phyloP scores from a whole-genome alignment of 768 basidiomycete species.

The Coprinopsis cinerea region DNA sequence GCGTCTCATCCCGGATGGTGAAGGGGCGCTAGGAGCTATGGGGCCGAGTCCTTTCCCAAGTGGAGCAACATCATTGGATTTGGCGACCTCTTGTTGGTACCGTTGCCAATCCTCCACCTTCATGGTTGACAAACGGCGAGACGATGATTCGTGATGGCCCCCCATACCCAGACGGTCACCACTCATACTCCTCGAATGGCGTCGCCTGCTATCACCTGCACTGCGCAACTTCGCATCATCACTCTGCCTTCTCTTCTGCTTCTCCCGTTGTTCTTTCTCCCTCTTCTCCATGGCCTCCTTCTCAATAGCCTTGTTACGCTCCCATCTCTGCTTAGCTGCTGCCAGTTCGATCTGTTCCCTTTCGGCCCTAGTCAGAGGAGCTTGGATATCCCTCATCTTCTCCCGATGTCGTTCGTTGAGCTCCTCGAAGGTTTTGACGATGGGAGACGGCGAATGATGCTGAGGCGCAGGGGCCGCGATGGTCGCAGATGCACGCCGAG shows the following conservation, averaged over 20 bases:
- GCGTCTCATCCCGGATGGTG: conserved; percentile 22
- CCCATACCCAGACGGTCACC: conserved; percentile 50
- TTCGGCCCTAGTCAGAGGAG: conserved; percentile 75
- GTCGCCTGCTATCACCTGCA: conserved; percentile 26
- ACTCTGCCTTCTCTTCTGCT: conserved; percentile 39
- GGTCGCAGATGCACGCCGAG: conserved; percentile 31
- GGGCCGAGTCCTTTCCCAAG: conserved; percentile 1
- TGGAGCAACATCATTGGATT: conserved; percentile 6
- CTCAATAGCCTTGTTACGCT: conserved; percentile 67
- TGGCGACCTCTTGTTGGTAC: conserved; percentile 49
- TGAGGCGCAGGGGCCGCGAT: conserved; percentile 45
- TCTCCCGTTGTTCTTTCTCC: conserved; percentile 65
- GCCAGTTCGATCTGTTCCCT: conserved; percentile 70
- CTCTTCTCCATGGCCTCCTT: conserved; percentile 66
- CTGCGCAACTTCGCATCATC: conserved; percentile 33
- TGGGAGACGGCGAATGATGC: conserved; percentile 42
- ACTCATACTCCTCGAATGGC: conserved; percentile 51
- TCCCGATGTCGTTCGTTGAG: conserved; percentile 80
- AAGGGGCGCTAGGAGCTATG: conserved; percentile 9
- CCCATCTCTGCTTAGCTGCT: conserved; percentile 80
- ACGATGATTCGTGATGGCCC: conserved; percentile 32
- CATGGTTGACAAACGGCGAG: conserved; percentile 64
- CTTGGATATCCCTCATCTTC: conserved; percentile 78
- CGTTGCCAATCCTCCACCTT: conserved; percentile 86
- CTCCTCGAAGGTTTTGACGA: conserved; percentile 84